Evolutionary conservation across 345 rosid genomes (phyloP).

Genomic region (Lenwebbia sp.): DNA sequence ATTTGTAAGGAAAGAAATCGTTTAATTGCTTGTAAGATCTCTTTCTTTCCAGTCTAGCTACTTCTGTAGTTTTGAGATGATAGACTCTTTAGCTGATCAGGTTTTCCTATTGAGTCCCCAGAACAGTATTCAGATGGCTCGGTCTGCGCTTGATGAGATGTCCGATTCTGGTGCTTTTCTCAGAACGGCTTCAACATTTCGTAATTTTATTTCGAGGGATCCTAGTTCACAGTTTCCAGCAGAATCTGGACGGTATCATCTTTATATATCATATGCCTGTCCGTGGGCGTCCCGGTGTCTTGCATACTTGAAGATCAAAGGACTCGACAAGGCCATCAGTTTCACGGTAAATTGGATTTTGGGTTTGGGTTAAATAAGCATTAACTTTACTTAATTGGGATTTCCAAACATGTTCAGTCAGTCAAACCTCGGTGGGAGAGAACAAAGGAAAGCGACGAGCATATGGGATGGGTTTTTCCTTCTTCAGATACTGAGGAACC

Average conservation of each 20-base stretch:
- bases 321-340: slow-evolving; percentile 65
- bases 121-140: slow-evolving; percentile 39
- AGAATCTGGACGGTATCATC: slow-evolving; percentile 87
- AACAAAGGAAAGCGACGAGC: slow-evolving; percentile 77
- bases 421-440: slow-evolving; percentile 81
- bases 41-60: background rate
- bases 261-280: slow-evolving; percentile 88
- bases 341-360: slow-evolving; percentile 50
- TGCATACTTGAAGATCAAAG: slow-evolving; percentile 73
- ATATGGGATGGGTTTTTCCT: slow-evolving; percentile 91
- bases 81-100: background rate
- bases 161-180: slow-evolving; percentile 64
- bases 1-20: background rate
- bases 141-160: slow-evolving; percentile 70
- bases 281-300: slow-evolving; percentile 95
- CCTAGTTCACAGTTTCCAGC: slow-evolving; percentile 61
- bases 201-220: slow-evolving; percentile 50
- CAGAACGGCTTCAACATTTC: slow-evolving; percentile 80
- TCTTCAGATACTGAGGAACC: slow-evolving; percentile 43
- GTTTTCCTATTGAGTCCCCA: background rate
- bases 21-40: background rate
- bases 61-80: background rate
- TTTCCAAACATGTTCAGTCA: slow-evolving; percentile 29
- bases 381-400: background rate
- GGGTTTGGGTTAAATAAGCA: background rate